These are phyloP conservation scores for Cryptococcus deneoformans DNA, from an alignment of 1,284 basidiomycete species.

Conservation along the genomic window DNA sequence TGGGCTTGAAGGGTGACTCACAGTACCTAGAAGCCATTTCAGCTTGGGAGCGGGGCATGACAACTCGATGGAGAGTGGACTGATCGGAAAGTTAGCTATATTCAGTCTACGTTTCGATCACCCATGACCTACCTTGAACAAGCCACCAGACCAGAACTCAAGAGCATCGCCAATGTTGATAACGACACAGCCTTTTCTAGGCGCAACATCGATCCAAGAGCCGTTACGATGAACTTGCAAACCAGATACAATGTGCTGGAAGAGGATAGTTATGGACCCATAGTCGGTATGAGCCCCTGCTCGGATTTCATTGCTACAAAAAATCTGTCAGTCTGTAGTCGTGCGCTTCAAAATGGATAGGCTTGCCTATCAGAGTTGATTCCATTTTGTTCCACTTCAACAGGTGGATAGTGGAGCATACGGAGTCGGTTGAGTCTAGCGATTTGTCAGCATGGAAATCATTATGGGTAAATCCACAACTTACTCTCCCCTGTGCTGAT, in stretches of 20 bases:
- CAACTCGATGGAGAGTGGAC: conserved; percentile 12
- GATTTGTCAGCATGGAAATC: not conserved
- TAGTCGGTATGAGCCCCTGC: conserved; percentile 25
- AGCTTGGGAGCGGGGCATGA: conserved; percentile 8
- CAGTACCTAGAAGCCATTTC: conserved; percentile 10
- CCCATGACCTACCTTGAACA: conserved; percentile 4
- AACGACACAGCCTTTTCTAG: conserved; percentile 29
- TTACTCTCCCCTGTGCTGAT: conserved; percentile 7
- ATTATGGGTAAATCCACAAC: not conserved
- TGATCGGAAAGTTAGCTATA: not conserved
- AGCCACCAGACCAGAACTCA: conserved; percentile 15
- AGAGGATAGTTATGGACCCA: conserved; percentile 38
- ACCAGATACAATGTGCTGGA: conserved; percentile 39
- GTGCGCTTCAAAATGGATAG: not conserved
- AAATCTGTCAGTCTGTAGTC: no score
- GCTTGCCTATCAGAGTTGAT: conserved; percentile 3
- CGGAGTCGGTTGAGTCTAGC: conserved; percentile 13
- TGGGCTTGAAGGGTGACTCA: conserved; percentile 1
- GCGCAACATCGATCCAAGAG: conserved; percentile 34
- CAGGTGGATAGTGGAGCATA: conserved; percentile 21
- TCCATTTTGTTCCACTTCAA: not conserved
- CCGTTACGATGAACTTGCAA: conserved; percentile 28
- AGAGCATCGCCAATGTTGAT: conserved; percentile 44
- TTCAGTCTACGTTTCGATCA: not conserved
- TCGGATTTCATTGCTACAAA: conserved; percentile 8